These are phyloP conservation scores for Dispira simplex DNA, from an alignment of 192 early-diverging fungal species.

Conservation along the genomic window DNA sequence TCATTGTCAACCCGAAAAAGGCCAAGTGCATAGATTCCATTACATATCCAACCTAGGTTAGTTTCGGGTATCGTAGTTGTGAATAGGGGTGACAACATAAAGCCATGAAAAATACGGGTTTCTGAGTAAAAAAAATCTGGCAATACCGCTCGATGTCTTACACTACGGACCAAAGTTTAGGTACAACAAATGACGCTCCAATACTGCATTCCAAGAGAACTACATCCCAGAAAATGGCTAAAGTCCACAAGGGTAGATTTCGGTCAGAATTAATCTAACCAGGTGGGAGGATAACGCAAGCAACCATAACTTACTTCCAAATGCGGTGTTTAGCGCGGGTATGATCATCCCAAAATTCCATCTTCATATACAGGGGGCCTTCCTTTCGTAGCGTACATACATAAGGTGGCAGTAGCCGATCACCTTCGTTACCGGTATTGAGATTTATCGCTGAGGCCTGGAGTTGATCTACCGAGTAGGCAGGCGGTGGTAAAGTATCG, in stretches of 20 bases:
- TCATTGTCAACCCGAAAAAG: background rate
- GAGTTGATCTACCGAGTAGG: too few species aligned
- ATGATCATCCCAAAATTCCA: constrained; percentile 8
- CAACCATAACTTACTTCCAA: constrained; percentile 1
- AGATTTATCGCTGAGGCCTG: too few species aligned
- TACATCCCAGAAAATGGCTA: too few species aligned
- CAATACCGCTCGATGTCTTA: too few species aligned
- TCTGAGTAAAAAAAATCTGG: too few species aligned
- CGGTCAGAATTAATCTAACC: too few species aligned
- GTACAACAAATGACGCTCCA: too few species aligned
- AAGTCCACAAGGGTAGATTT: too few species aligned
- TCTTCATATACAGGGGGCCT: constrained; percentile 1
- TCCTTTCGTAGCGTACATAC: constrained; percentile 5
- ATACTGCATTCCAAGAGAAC: too few species aligned
- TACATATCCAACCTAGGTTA: background rate
- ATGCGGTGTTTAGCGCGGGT: constrained; percentile 5
- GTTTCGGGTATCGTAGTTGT: background rate
- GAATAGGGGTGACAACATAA: background rate
- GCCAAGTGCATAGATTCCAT: background rate
- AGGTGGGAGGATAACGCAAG: too few species aligned
- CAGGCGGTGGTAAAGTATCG: too few species aligned
- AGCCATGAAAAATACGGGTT: background rate
- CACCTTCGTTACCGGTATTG: background rate
- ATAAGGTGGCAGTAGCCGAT: background rate
- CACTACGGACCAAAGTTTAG: too few species aligned